Percentiles rank a stretch among this genome's conserved stretches.
Conservation (phyloP, 495 filamentous ascomycete genomes). For the Tuber melanosporum region DNA sequence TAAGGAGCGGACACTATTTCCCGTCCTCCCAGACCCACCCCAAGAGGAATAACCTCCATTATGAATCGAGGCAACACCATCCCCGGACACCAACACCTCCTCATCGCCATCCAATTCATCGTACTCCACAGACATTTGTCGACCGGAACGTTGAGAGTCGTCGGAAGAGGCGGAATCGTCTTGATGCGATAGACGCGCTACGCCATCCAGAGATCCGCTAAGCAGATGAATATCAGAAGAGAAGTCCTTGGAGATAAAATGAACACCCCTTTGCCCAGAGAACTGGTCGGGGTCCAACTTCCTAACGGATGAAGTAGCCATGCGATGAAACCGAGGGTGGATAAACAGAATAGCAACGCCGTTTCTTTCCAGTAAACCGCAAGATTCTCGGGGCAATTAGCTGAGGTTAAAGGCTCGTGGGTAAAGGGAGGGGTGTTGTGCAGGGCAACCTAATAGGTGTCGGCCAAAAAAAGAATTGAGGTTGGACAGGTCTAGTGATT, state of each 20-base stretch:
- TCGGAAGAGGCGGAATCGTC: slow-evolving; percentile 26
- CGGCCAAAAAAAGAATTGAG: background rate
- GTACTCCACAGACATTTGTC: slow-evolving; percentile 27
- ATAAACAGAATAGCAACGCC: background rate
- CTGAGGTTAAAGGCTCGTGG: background rate
- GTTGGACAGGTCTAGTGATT: background rate
- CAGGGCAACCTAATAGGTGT: background rate
- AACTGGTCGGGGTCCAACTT: background rate
- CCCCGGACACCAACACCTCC: slow-evolving; percentile 27
- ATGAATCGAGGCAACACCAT: slow-evolving; percentile 31
- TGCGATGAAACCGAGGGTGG: background rate
- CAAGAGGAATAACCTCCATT: slow-evolving; percentile 22
- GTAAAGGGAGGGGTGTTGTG: background rate
- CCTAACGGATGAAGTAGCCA: slow-evolving; percentile 3
- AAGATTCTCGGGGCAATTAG: background rate
- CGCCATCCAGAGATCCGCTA: slow-evolving; percentile 28
- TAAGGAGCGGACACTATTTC: slow-evolving; percentile 23
- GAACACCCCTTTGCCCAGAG: background rate
- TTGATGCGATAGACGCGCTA: slow-evolving; percentile 17
- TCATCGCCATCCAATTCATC: slow-evolving; percentile 37
- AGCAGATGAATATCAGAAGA: slow-evolving; percentile 26
- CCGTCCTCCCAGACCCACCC: slow-evolving; percentile 28
- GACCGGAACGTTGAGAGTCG: slow-evolving; percentile 20
- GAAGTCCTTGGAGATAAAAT: background rate
- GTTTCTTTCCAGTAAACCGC: background rate